Conservation (phyloP, 305 asterid genomes). For the Solanum chacoense region DNA sequence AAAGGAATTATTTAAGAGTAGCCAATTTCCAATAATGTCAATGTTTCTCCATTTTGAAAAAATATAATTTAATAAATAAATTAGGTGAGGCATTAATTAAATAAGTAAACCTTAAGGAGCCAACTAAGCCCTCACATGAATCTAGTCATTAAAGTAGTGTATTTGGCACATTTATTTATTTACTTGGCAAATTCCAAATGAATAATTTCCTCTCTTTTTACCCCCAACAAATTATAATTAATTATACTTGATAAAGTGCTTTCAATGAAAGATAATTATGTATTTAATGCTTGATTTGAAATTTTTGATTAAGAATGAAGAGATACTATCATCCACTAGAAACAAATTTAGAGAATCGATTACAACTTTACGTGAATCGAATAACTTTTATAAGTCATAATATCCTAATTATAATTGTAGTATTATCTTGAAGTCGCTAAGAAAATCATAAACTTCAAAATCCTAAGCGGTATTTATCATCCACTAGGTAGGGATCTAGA, state of each 20-base stretch:
- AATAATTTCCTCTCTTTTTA: not conserved
- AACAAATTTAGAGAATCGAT: not conserved
- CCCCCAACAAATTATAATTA: not conserved
- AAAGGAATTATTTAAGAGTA: not conserved
- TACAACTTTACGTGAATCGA: rapidly evolving
- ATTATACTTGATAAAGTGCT: not conserved
- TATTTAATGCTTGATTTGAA: not conserved
- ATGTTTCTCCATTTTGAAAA: not conserved
- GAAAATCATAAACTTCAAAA: not conserved
- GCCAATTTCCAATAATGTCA: not conserved
- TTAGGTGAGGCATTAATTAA: not conserved
- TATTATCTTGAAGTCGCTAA: not conserved
- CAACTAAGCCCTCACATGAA: constrained; percentile 1
- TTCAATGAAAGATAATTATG: not conserved
- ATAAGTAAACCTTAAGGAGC: not conserved
- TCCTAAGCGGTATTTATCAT: not conserved
- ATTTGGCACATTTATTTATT: not conserved
- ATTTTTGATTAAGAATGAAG: no score
- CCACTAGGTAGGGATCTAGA: not conserved
- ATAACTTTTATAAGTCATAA: not conserved
- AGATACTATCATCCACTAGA: not conserved
- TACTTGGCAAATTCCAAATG: not conserved
- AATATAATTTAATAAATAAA: not conserved
- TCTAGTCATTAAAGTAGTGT: not conserved
- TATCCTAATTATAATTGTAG: not conserved